A percentile compares a stretch with the other conserved stretches of the same genome.
phyloP scores from a whole-genome alignment of 2,329 filamentous ascomycete genomes.

The Dactylonectria estremocensis region DNA sequence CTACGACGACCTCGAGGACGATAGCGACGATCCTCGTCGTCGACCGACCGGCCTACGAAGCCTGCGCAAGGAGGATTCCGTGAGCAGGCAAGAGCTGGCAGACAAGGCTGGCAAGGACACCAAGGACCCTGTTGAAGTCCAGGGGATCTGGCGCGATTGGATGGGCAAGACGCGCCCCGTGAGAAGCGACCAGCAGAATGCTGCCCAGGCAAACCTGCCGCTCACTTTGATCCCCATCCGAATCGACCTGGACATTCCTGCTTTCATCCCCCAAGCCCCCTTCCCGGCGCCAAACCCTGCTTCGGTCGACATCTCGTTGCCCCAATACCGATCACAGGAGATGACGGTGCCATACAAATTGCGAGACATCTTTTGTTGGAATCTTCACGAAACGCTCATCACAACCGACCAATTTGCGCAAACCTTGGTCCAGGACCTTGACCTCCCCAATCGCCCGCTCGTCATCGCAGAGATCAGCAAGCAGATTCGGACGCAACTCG shows the following conservation, averaged over 20 bases:
- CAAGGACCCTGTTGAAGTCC: slow-evolving; percentile 82
- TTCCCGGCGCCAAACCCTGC: slow-evolving; percentile 75
- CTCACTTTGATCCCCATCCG: slow-evolving; percentile 95
- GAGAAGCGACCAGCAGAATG: slow-evolving; percentile 73
- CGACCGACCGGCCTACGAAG: slow-evolving; percentile 89
- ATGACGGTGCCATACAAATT: slow-evolving; percentile 87
- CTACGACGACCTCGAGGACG: slow-evolving; percentile 83
- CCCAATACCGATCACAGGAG: slow-evolving; percentile 86
- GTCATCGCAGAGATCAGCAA: slow-evolving; percentile 88
- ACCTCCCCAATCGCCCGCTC: slow-evolving; percentile 82
- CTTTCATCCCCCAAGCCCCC: slow-evolving; percentile 78
- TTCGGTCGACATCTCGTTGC: slow-evolving; percentile 78
- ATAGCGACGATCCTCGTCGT: slow-evolving; percentile 82
- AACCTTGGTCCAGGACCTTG: slow-evolving; percentile 90
- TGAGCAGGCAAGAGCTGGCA: slow-evolving; percentile 73
- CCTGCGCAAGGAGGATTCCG: slow-evolving; percentile 81
- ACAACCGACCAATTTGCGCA: slow-evolving; percentile 98
- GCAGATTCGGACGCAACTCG: slow-evolving; percentile 94
- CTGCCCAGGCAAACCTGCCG: slow-evolving; percentile 81
- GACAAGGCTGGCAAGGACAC: slow-evolving; percentile 91
- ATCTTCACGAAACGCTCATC: slow-evolving; percentile 92
- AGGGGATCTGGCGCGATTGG: slow-evolving; percentile 96
- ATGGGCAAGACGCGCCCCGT: slow-evolving; percentile 80
- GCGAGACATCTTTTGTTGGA: slow-evolving; percentile 98
- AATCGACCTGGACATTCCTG: slow-evolving; percentile 92